phyloP scores from a whole-genome alignment of 2,329 filamentous ascomycete genomes.

The Fonsecaea nubica region DNA sequence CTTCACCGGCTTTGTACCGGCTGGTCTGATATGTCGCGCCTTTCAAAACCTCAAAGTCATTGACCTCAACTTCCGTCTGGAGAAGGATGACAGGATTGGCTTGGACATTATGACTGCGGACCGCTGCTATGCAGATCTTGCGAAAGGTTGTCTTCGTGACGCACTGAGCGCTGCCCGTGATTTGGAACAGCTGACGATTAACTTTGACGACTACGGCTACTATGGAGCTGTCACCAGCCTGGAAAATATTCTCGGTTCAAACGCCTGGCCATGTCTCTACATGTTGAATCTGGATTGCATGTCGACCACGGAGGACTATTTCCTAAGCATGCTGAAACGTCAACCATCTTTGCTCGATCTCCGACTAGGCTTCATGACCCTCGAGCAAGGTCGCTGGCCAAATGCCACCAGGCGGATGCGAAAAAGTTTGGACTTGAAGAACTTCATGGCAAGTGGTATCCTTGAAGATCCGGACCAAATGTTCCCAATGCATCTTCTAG shows the following conservation, averaged over 20 bases:
- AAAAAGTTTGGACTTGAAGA: slow-evolving; percentile 27
- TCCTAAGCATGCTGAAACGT: slow-evolving; percentile 32
- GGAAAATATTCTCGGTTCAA: slow-evolving; percentile 28
- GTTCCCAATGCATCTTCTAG: slow-evolving; percentile 35
- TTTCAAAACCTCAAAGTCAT: slow-evolving; percentile 35
- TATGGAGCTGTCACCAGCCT: slow-evolving; percentile 26
- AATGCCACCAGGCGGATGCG: slow-evolving; percentile 31
- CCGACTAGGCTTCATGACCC: slow-evolving; percentile 33
- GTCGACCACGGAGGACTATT: slow-evolving; percentile 29
- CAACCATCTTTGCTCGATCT: slow-evolving; percentile 33
- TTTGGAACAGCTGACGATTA: slow-evolving; percentile 35
- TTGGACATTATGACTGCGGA: slow-evolving; percentile 27
- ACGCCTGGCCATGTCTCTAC: slow-evolving; percentile 32
- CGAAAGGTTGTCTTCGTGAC: slow-evolving; percentile 30
- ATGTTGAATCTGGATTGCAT: slow-evolving; percentile 38
- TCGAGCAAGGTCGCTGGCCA: slow-evolving; percentile 33
- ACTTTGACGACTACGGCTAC: slow-evolving; percentile 38
- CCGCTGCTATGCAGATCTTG: slow-evolving; percentile 31
- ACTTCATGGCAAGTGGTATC: slow-evolving; percentile 33
- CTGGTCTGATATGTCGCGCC: slow-evolving; percentile 23
- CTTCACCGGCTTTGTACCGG: slow-evolving; percentile 32
- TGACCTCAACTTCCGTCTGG: slow-evolving; percentile 34
- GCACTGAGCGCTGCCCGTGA: slow-evolving; percentile 28
- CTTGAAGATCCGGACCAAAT: slow-evolving; percentile 35
- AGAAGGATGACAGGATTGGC: slow-evolving; percentile 28